phyloP scores from a whole-genome alignment of 1,139 yeast genomes.

The Geotrichum siamense region DNA sequence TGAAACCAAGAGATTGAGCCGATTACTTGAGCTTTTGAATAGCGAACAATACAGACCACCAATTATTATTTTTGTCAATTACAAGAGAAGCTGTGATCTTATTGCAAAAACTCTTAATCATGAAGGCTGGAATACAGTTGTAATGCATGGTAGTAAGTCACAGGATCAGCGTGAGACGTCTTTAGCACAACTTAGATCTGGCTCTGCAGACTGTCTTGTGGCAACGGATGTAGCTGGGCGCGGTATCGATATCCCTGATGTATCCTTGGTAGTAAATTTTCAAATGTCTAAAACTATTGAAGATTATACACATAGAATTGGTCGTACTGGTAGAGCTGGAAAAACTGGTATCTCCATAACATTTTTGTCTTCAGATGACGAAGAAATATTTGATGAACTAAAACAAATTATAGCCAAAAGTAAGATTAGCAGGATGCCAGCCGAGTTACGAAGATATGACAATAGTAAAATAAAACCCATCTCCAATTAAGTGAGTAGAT shows the following conservation, averaged over 20 bases:
- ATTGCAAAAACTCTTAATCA: slow-evolving; percentile 45
- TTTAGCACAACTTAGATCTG: slow-evolving; percentile 53
- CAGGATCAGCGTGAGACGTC: slow-evolving; percentile 88
- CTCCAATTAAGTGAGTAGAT: slow-evolving; percentile 4
- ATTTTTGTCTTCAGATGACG: slow-evolving; percentile 54
- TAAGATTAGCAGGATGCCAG: slow-evolving; percentile 43
- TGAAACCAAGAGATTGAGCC: slow-evolving; percentile 37
- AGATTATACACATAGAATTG: slow-evolving; percentile 86
- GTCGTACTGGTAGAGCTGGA: slow-evolving; percentile 96
- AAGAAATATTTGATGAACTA: slow-evolving; percentile 46
- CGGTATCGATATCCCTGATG: slow-evolving; percentile 87
- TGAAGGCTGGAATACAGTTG: slow-evolving; percentile 47
- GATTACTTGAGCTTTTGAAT: slow-evolving; percentile 35
- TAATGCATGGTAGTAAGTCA: slow-evolving; percentile 79
- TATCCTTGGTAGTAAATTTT: slow-evolving; percentile 74
- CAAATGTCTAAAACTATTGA: slow-evolving; percentile 76
- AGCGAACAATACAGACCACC: slow-evolving; percentile 40
- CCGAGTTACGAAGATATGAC: slow-evolving; percentile 42
- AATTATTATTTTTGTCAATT: slow-evolving; percentile 76
- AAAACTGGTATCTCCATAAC: slow-evolving; percentile 67
- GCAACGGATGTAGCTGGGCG: slow-evolving; percentile 97
- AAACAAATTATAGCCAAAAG: slow-evolving; percentile 46
- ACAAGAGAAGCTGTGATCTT: slow-evolving; percentile 62
- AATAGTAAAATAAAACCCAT: slow-evolving; percentile 9
- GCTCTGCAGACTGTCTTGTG: slow-evolving; percentile 57